These are phyloP conservation scores for Penicillium steckii DNA, from an alignment of 495 filamentous ascomycete species.

Conservation along the genomic window DNA sequence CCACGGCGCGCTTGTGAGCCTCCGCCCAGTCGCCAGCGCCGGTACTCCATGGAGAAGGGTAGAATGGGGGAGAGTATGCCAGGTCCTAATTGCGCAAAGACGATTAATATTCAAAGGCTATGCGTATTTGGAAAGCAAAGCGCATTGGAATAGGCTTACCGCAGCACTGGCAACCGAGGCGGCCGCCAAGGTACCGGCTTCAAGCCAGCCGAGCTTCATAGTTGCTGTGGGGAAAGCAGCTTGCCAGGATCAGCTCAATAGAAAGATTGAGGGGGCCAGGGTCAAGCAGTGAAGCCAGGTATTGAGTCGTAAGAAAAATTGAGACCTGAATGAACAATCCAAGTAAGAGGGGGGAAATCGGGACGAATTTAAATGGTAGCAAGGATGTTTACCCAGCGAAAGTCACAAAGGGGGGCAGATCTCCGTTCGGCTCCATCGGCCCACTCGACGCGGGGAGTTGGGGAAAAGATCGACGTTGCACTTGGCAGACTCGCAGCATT, in stretches of 20 bases:
- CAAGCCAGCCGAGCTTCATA: slow-evolving; percentile 43
- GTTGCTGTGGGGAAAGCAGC: slow-evolving; percentile 9
- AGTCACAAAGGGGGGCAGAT: not conserved
- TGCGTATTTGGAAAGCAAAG: not conserved
- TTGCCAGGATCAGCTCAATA: not conserved
- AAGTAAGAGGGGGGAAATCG: not conserved
- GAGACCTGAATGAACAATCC: not conserved
- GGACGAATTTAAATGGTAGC: not conserved
- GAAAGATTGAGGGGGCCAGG: not conserved
- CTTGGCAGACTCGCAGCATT: not conserved
- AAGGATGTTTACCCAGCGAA: not conserved
- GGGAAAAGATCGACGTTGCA: not conserved
- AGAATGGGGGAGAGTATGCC: slow-evolving; percentile 61
- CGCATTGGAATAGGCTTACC: slow-evolving; percentile 16
- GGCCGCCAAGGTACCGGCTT: slow-evolving; percentile 33
- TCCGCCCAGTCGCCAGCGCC: slow-evolving; percentile 72
- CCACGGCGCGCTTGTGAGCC: slow-evolving; percentile 72
- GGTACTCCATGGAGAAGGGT: slow-evolving; percentile 81
- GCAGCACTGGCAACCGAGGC: slow-evolving; percentile 39
- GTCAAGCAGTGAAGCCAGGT: not conserved
- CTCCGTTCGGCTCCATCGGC: not conserved
- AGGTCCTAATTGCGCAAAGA: slow-evolving; percentile 23
- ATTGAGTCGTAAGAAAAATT: not conserved
- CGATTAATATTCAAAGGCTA: not conserved
- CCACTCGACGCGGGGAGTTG: slow-evolving; percentile 1